Evolutionary conservation across 495 filamentous ascomycete species (phyloP), one percentile per base, ranked within the genome.

Genomic region (Astrothelium subdiscretum): DNA sequence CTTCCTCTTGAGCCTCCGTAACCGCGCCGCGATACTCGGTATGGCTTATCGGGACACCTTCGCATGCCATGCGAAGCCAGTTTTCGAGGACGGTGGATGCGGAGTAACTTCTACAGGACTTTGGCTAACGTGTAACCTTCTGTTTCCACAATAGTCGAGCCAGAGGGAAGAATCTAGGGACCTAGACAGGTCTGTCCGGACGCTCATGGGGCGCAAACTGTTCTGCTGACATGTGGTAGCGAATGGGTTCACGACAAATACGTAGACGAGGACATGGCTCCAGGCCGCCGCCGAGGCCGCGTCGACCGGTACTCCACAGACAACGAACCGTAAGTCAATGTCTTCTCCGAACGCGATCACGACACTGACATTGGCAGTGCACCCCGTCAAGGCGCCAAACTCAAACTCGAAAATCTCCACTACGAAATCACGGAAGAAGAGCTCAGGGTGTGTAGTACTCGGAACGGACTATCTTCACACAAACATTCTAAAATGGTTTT

Each of bases 161-260:
- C 48, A 54, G n/a, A 12, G 48, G 5, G 12, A 12, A 54, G 48
- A 54, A 54, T 29, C 48, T 27, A 54, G 24, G 12, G 29, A 5
- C 48, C 20, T 54, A 20, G 24, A 54, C 15, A 29, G 48, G 48
- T 54, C 8, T 29, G 24, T 3, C 6, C 12, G 10, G 48, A 27
- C 15, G 24, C 3, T 8, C 8, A 27, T 8, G 8, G 4, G 29
- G 12, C 8, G 24, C 22, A 8, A 54, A 20, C 20, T 29, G 70
- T 24, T 66, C 75, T 12, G 59, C 64, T 75, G 57, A 62, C 40
- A 60, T 57, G 32, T 65, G 61, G 42, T 66, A 95, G 89, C 64
- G 90, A 96, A 72, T 95, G 91, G 91, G 87, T 92, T 65, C 90
- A 95, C 70, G 90, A 95, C 75, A 87, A 85, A 70, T 95, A 82